A percentile compares a stretch with the other conserved stretches of the same genome.
phyloP scores from a whole-genome alignment of 306 rosid genomes.

The Trichosanthes truncata region DNA sequence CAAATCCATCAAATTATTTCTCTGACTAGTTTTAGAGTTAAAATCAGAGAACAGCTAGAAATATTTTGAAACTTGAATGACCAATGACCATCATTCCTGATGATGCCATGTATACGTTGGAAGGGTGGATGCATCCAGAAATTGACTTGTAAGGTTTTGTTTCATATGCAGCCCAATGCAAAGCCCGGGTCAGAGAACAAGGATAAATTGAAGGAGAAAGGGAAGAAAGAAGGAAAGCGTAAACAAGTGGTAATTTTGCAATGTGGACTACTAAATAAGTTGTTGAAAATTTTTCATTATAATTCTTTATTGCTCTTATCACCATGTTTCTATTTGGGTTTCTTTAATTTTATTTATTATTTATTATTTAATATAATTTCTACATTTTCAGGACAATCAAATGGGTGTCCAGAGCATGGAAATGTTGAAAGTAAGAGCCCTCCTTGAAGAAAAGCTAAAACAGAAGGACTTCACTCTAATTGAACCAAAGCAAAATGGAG shows the following conservation, averaged over 20 bases:
- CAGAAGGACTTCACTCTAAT: conserved; percentile 48
- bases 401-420: conserved; percentile 58
- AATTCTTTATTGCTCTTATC: conserved; percentile 1
- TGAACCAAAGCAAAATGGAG: conserved; percentile 37
- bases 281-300: conserved; percentile 1
- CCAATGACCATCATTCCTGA: neutral
- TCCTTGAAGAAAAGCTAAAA: conserved; percentile 69
- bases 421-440: conserved; percentile 76
- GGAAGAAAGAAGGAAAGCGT: conserved; percentile 29
- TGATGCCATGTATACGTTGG: neutral
- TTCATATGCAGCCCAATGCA: conserved; percentile 17
- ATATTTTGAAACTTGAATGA: neutral
- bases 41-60: neutral
- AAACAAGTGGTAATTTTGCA: conserved; percentile 42
- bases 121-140: neutral
- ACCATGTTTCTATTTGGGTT: neutral
- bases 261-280: neutral
- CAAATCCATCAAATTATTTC: too few species aligned
- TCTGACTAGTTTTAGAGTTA: neutral
- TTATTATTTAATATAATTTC: neutral
- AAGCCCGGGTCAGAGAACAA: conserved; percentile 20
- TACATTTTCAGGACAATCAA: conserved; percentile 35
- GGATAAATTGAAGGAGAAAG: conserved; percentile 30
- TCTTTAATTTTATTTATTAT: neutral
- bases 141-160: neutral